These are phyloP conservation scores for Botrytis fragariae DNA, from an alignment of 2,329 filamentous ascomycete species.

Conservation along the genomic window DNA sequence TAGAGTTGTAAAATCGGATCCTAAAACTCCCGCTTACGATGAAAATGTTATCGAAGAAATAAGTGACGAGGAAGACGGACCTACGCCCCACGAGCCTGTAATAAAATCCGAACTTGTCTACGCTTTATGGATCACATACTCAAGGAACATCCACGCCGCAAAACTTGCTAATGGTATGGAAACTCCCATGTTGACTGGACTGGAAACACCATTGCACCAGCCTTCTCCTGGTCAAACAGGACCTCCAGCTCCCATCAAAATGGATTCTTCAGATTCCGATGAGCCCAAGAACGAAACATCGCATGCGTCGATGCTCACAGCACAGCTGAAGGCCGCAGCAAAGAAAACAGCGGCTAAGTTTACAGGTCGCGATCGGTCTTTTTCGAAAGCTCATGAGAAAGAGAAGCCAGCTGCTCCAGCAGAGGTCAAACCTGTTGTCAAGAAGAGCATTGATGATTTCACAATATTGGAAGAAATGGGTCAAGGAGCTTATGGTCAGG, in stretches of 20 bases:
- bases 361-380: slow-evolving; percentile 43
- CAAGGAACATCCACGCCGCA: slow-evolving; percentile 80
- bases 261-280: slow-evolving; percentile 51
- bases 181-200: slow-evolving; percentile 62
- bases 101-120: slow-evolving; percentile 76
- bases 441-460: slow-evolving; percentile 88
- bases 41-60: slow-evolving; percentile 64
- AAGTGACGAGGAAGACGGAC: slow-evolving; percentile 50
- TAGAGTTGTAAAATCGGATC: slow-evolving; percentile 90
- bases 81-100: slow-evolving; percentile 44
- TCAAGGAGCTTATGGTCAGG: slow-evolving; percentile 94
- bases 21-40: slow-evolving; percentile 57
- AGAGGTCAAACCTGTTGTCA: slow-evolving; percentile 47
- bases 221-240: slow-evolving; percentile 73
- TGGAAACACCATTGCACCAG: slow-evolving; percentile 71
- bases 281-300: slow-evolving; percentile 43
- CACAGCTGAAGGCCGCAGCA: slow-evolving; percentile 57
- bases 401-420: slow-evolving; percentile 38
- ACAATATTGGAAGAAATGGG: slow-evolving; percentile 96
- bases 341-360: slow-evolving; percentile 54
- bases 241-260: slow-evolving; percentile 55
- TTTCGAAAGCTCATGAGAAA: slow-evolving; percentile 35
- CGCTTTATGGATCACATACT: slow-evolving; percentile 96
- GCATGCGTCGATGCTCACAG: slow-evolving; percentile 50
- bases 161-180: slow-evolving; percentile 58